Evolutionary conservation across 2,329 filamentous ascomycete species (phyloP), one percentile per base, ranked within the genome.

Genomic region (Ustulina deusta): DNA sequence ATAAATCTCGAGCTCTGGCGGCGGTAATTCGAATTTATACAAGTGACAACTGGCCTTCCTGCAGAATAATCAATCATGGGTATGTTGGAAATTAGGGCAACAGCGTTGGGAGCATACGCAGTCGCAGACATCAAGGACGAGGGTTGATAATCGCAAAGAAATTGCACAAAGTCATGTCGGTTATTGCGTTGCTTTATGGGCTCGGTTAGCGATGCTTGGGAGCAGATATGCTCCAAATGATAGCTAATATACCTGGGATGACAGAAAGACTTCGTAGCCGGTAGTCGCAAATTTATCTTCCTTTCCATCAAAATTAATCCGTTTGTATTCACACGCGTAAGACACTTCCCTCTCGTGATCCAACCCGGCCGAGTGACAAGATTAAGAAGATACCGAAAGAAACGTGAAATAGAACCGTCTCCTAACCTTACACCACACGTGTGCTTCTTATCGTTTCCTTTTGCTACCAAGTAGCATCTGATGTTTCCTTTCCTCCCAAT

Each of bases 401-500:
- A n/a, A n/a, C n/a, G n/a, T n/a, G n/a, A n/a, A n/a, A n/a, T n/a
- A n/a, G 27, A 13, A 49, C 17, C 27, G 29, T 49, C 4, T 27
- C 25, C 11, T 46, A n/a, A 20, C 6, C 34, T 6, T 34, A 20
- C 17, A n/a, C 34, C 2, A 20, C 29, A 52, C 15, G n/a, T 20
- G 22, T 29, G 4, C 17, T 29, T 13, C 10, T 36, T 4, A 20
- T 15, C 20, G n/a, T 11, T 22, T 15, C n/a, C n/a, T 1, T 32
- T 10, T 9, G 40, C 25, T 32, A 42, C 55, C 5, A 25, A 32
- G 29, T 6, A 56, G 32, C 10, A 34, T 38, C 15, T 29, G 46
- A 51, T 27, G 20, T 44, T 63, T 70, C 22, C 40, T 66, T 22
- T 40, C 27, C 22, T 68, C 59, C 68, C 68, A 70, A 3, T 63